Conservation (phyloP, 163 green algal species). For the Trebouxia gelatinosa region DNA sequence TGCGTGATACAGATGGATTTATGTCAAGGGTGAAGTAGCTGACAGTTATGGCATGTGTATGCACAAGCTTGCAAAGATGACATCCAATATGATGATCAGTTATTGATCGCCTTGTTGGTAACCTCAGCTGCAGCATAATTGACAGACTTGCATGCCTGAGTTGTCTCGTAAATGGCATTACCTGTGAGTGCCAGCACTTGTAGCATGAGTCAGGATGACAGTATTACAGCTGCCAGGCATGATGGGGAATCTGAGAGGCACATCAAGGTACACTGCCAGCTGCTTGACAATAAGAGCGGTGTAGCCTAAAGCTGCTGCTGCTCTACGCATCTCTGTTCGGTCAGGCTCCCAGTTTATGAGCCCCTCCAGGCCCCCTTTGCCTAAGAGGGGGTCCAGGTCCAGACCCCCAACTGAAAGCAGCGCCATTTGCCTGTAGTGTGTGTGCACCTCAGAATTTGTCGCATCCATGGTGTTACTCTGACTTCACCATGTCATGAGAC, state of each 20-base stretch:
- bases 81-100: too few species aligned
- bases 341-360: conserved; percentile 49
- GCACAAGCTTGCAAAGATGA: too few species aligned
- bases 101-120: too few species aligned
- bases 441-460: too few species aligned
- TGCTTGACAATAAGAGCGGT: conserved; percentile 57
- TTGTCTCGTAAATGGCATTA: too few species aligned
- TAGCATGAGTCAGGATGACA: conserved; percentile 41
- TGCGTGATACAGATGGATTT: too few species aligned
- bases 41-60: too few species aligned
- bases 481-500: too few species aligned
- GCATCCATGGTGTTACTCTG: too few species aligned
- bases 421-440: conserved; percentile 50
- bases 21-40: too few species aligned
- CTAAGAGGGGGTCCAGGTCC: conserved; percentile 55
- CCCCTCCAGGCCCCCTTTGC: conserved; percentile 48
- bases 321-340: conserved; percentile 41
- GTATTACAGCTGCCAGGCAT: conserved; percentile 44
- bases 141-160: too few species aligned
- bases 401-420: conserved; percentile 58
- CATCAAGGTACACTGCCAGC: conserved; percentile 63
- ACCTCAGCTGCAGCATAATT: too few species aligned
- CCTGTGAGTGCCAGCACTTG: conserved; percentile 27
- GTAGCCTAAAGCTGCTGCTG: conserved; percentile 72
- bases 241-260: conserved; percentile 77